Evolutionary conservation across 495 filamentous ascomycete species (phyloP), one percentile per base, ranked within the genome.

Genomic region (Annulohypoxylon stygium): DNA sequence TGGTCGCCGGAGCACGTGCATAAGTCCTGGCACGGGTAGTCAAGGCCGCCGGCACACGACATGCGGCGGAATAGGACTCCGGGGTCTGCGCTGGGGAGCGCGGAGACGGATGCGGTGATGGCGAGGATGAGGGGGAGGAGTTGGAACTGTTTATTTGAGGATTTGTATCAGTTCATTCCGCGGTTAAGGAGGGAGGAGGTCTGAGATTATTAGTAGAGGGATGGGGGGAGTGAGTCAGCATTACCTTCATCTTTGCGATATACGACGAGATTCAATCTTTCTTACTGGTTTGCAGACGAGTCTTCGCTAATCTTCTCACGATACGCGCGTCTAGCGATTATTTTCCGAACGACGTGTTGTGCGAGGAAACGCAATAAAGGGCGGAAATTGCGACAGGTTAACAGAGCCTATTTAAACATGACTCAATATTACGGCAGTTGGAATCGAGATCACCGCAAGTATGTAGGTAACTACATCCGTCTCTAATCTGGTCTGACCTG

Each of bases 21-120:
- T 57, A 77, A 36, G 65, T 64, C 61, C 20, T 63, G 41, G 61
- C 75, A 77, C 23, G 66, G 75, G 43, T n/a, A 37, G 37, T 62
- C 68, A 12, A 77, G 61, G 71, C 75, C 67, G 23, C 53, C 75
- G 41, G 26, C 41, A 71, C 75, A 77, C 1, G 50, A 25, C 75
- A 77, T 75, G 25, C 54, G 60, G 54, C 34, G 48, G 18, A 25
- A 25, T 2, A 57, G 36, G 37, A 4, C 36, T 14, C 39, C 37
- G 51, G 69, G 18, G 2, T n/a, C 14, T 20, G 45, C 47, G 36
- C 34, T 26, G 33, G 23, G 48, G 48, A 51, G 48, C 48, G 16
- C 59, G 12, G 61, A 43, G 43, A 55, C 60, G 8, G 58, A 48
- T 37, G 34, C 25, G 11, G 61, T 2, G 6, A 48, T 47, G 41